Evolutionary conservation across 306 rosid species (phyloP), one percentile per base, ranked within the genome.

Genomic region (Echinosophora koreensis): DNA sequence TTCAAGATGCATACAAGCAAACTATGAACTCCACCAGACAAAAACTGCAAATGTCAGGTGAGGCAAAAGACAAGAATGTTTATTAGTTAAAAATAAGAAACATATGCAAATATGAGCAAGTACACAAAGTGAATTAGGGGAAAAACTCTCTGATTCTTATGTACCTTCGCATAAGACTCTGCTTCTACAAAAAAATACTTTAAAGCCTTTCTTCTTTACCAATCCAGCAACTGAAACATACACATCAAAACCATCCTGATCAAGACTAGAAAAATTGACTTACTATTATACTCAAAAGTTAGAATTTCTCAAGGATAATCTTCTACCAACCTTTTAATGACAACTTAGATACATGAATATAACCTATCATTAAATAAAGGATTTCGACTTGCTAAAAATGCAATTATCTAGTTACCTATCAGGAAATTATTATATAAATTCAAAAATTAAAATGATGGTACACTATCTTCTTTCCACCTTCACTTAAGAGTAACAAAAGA

Each of bases 161-260:
- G 39, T 75, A 87, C 97, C 92, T 90, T 93, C 1, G 96, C 96
- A 66, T 67, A 82, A 44, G 97, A 88, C 80, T 90, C 89, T 4
- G 93, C 96, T 72, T 93, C 94, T 55, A 81, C 73, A n/a, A 66
- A 93, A 86, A 47, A 94, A 90, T 74, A 92, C 97, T 71, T 88
- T 90, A 61, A 89, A 88, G 59, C 98, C 96, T 79, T 88, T 90
- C 84, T 90, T 93, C 90, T 85, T 86, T 7, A 88, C 62, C 83
- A 93, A 85, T 66, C 98, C 98, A 8, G 91, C 80, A 67, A 93
- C 98, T 93, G 79, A 71, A 73, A 72, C 73, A 78, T 38, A 68
- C 46, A 8, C 77, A 61, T 72, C 11, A 16, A 69, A 63, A 57
- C n/a, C 71, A 58, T 68, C 16, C 32, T 74, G 41, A 74, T 71